phyloP scores from a whole-genome alignment of 345 rosid species.

The Brassica cretica region DNA sequence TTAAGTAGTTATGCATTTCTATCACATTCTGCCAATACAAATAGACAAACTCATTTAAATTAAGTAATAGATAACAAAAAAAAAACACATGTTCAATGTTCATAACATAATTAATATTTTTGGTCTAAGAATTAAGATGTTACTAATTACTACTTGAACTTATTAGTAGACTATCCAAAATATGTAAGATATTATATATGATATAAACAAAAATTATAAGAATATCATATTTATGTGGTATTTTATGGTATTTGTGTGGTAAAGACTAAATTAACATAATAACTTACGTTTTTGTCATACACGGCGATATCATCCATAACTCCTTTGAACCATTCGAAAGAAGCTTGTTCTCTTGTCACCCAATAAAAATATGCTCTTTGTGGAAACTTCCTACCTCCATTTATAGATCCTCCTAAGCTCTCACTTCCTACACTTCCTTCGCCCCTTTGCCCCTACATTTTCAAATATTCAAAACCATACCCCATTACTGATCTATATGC shows the following conservation, averaged over 20 bases:
- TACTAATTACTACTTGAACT: not conserved
- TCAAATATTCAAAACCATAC: not conserved
- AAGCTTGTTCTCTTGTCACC: constrained; percentile 94
- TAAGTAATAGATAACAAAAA: not conserved
- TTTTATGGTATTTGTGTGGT: not conserved
- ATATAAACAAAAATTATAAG: not conserved
- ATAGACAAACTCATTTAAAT: not conserved
- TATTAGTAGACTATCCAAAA: not conserved
- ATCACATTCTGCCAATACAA: constrained; percentile 60
- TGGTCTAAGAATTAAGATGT: not conserved
- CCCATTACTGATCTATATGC: not conserved
- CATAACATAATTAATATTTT: not conserved
- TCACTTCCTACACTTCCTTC: constrained; percentile 27
- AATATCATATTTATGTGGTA: not conserved
- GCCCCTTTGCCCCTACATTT: constrained; percentile 28
- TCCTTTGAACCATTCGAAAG: constrained; percentile 98
- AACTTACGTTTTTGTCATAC: constrained; percentile 59
- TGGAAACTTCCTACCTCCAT: constrained; percentile 48
- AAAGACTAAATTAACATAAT: not conserved
- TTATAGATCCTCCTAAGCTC: constrained; percentile 24
- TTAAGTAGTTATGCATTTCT: constrained; percentile 96
- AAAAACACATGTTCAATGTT: not conserved
- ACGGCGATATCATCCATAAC: constrained; percentile 96
- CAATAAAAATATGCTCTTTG: constrained; percentile 95
- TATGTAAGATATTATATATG: not conserved